Conservation (phyloP, 2,329 filamentous ascomycete species). For the Bipolaris cookei region DNA sequence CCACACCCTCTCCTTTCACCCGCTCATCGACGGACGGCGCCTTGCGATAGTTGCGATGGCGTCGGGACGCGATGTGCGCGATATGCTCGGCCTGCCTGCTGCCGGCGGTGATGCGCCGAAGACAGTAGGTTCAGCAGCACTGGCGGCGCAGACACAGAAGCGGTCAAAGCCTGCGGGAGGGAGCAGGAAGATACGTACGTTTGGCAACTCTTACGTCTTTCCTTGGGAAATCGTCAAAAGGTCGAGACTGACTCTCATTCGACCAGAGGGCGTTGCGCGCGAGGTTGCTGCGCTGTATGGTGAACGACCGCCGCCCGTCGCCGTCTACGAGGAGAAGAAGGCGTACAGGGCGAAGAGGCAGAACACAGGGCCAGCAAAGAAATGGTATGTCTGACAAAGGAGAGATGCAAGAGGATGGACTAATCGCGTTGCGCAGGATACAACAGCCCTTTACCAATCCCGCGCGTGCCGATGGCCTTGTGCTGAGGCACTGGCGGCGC, state of each 20-base stretch:
- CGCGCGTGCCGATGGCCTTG: slow-evolving; percentile 73
- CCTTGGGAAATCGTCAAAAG: slow-evolving; percentile 28
- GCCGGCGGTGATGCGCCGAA: slow-evolving; percentile 49
- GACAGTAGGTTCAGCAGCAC: slow-evolving; percentile 35
- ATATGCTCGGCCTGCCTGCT: slow-evolving; percentile 82
- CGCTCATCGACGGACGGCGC: slow-evolving; percentile 28
- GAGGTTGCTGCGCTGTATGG: slow-evolving; percentile 51
- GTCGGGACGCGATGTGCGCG: slow-evolving; percentile 71
- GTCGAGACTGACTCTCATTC: slow-evolving; percentile 30
- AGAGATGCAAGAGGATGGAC: slow-evolving; percentile 3
- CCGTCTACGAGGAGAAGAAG: slow-evolving; percentile 51
- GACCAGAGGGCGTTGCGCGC: slow-evolving; percentile 49
- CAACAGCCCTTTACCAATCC: slow-evolving; percentile 72
- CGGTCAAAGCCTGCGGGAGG: slow-evolving; percentile 69
- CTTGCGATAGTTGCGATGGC: slow-evolving; percentile 40
- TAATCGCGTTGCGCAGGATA: slow-evolving; percentile 35
- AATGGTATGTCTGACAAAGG: slow-evolving; percentile 36
- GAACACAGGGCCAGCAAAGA: slow-evolving; percentile 48
- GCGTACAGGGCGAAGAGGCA: slow-evolving; percentile 49
- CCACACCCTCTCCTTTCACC: slow-evolving; percentile 24
- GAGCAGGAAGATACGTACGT: slow-evolving; percentile 63
- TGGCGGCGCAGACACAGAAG: slow-evolving; percentile 63
- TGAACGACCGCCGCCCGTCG: slow-evolving; percentile 51
- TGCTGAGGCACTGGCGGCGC: slow-evolving; percentile 81
- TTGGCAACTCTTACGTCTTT: slow-evolving; percentile 18